Percentiles rank a stretch among this genome's conserved stretches.
Conservation (phyloP, 177 flowering plant genomes). For the Telopea speciosissima region DNA sequence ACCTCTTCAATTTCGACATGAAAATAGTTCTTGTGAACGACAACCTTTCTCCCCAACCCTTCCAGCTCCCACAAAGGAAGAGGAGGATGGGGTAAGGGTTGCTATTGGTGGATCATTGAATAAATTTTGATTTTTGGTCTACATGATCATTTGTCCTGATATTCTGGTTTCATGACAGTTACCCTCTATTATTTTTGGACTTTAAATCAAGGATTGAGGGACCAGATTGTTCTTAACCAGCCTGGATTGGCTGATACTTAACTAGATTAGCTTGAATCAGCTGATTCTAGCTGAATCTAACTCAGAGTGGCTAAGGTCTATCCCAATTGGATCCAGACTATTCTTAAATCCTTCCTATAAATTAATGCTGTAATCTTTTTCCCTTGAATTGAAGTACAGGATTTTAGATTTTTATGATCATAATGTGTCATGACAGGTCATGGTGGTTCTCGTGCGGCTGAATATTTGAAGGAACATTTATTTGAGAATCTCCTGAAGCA, state of each 20-base stretch:
- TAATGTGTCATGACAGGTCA: conserved; percentile 51
- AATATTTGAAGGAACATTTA: conserved; percentile 78
- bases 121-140: background rate
- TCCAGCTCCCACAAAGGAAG: background rate
- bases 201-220: too few species aligned
- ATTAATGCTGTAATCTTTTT: background rate
- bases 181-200: background rate
- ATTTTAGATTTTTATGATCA: background rate
- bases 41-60: background rate
- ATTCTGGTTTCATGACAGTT: background rate
- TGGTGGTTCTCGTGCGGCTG: conserved; percentile 97
- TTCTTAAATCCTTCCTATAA: background rate
- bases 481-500: conserved; percentile 93
- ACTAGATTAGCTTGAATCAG: too few species aligned
- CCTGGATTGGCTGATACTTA: too few species aligned
- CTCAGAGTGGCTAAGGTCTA: too few species aligned
- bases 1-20: background rate
- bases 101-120: background rate
- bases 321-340: too few species aligned
- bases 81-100: background rate
- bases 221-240: too few species aligned
- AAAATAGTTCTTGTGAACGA: background rate
- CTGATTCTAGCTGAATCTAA: too few species aligned
- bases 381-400: background rate
- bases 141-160: background rate